Evolutionary conservation across 768 basidiomycete species (phyloP).

Genomic region (Coprinopsis sp.): DNA sequence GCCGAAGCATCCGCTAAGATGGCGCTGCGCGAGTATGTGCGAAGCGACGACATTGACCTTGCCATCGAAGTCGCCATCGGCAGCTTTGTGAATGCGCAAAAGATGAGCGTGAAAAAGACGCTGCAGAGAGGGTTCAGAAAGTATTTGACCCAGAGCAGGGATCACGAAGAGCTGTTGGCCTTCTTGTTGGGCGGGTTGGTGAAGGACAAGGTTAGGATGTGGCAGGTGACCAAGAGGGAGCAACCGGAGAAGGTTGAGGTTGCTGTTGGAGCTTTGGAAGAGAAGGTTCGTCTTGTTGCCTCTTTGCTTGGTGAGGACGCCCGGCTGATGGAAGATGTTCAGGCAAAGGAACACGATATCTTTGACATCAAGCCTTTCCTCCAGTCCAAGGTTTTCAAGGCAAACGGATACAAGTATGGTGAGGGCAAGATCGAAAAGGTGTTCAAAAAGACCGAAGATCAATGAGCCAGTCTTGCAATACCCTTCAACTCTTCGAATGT

Average conservation of each 20-base stretch:
- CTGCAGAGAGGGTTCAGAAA: constrained; percentile 95
- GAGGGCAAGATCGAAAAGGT: constrained; percentile 69
- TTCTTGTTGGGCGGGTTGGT: constrained; percentile 92
- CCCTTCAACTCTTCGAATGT: too few relatives aligned
- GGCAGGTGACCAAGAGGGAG: constrained; percentile 71
- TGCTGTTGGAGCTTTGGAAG: constrained; percentile 79
- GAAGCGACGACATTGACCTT: constrained; percentile 93
- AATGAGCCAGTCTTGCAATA: background rate
- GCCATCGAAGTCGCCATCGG: constrained; percentile 94
- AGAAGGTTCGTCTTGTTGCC: constrained; percentile 53
- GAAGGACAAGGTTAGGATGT: constrained; percentile 86
- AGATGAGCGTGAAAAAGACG: constrained; percentile 98
- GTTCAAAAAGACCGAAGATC: constrained; percentile 22
- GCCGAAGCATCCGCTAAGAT: constrained; percentile 98
- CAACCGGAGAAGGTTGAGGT: constrained; percentile 76
- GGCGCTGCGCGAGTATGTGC: constrained; percentile 93
- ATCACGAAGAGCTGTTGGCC: constrained; percentile 91
- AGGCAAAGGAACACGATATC: constrained; percentile 98
- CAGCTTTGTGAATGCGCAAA: constrained; percentile 95
- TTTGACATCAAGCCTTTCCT: constrained; percentile 87
- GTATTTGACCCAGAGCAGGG: constrained; percentile 92
- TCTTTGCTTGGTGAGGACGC: background rate
- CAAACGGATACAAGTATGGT: constrained; percentile 83
- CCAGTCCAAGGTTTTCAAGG: constrained; percentile 72
- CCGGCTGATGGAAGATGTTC: constrained; percentile 8